These are phyloP conservation scores for Cutaneotrichosporon cyanovorans DNA, from an alignment of 1,284 basidiomycete genomes.

Conservation along the genomic window DNA sequence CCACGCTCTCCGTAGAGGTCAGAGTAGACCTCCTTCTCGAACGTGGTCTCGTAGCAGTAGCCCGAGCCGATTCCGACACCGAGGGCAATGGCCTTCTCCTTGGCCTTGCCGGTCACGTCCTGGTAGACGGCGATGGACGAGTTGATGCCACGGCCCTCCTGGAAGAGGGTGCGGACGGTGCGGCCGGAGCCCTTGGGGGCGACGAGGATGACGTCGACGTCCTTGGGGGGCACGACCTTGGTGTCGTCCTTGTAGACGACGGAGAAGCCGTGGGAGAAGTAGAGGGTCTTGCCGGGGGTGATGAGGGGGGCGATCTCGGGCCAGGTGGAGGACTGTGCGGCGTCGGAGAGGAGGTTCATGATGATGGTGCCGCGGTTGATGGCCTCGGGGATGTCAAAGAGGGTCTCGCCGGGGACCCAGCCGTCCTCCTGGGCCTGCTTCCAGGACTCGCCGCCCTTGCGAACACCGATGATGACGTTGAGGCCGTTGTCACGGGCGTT, in stretches of 20 bases:
- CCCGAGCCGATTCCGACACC: slow-evolving; percentile 94
- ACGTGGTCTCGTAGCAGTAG: slow-evolving; percentile 80
- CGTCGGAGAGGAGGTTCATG: slow-evolving; percentile 99
- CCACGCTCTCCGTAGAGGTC: slow-evolving; percentile 99
- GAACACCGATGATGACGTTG: slow-evolving; percentile 98
- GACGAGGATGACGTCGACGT: slow-evolving; percentile 98
- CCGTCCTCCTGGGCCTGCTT: slow-evolving; percentile 92
- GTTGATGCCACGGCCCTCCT: slow-evolving; percentile 79
- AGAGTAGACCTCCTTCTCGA: slow-evolving; percentile 99
- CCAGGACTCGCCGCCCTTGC: slow-evolving; percentile 90
- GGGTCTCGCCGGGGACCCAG: slow-evolving; percentile 96
- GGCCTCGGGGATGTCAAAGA: slow-evolving; percentile 98
- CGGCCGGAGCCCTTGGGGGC: slow-evolving; percentile 98
- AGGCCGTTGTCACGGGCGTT: slow-evolving; percentile 98
- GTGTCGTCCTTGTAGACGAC: slow-evolving; percentile 98
- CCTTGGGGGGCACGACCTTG: slow-evolving; percentile 78
- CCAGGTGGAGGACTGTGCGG: slow-evolving; percentile 96
- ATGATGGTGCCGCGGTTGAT: slow-evolving; percentile 94
- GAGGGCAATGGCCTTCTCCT: slow-evolving; percentile 92
- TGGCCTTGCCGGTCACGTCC: slow-evolving; percentile 94
- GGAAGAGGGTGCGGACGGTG: slow-evolving; percentile 98
- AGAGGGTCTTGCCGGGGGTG: slow-evolving; percentile 98
- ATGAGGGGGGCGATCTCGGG: slow-evolving; percentile 77
- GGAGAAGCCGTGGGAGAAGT: slow-evolving; percentile 99
- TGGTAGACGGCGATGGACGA: slow-evolving; percentile 51